A percentile compares a stretch with the other conserved stretches of the same genome.
Evolutionary conservation across 2,329 filamentous ascomycete species (phyloP).

Genomic region (Sporothrix curviconia): DNA sequence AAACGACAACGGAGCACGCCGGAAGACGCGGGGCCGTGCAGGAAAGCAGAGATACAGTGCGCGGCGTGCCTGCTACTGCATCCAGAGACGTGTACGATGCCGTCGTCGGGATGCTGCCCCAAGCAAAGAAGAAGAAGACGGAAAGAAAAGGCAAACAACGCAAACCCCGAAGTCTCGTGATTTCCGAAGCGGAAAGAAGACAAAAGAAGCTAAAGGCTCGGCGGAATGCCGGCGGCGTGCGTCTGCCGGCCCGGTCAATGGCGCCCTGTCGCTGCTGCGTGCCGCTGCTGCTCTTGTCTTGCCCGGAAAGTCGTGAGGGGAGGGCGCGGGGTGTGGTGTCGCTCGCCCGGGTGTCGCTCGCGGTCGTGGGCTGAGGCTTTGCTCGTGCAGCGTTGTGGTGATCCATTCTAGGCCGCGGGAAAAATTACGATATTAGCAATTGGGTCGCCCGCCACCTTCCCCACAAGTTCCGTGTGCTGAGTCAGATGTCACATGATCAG

Average conservation of each 20-base stretch:
- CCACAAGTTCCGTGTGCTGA: constrained; percentile 6
- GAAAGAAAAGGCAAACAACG: no score
- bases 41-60: not conserved
- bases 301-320: not conserved
- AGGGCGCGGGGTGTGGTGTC: not conserved
- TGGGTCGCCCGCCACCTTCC: constrained; percentile 9
- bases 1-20: not conserved
- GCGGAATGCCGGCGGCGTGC: not conserved
- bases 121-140: no score
- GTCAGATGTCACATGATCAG: not conserved
- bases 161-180: no score
- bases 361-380: constrained; percentile 8
- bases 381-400: constrained; percentile 9
- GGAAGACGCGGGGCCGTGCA: constrained; percentile 8
- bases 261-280: not conserved
- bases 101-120: not conserved
- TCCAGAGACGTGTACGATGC: not conserved
- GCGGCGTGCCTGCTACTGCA: not conserved
- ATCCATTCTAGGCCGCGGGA: constrained; percentile 13
- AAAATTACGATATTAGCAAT: constrained; percentile 14
- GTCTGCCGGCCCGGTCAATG: not conserved
- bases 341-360: constrained; percentile 1
- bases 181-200: constrained; percentile 7
- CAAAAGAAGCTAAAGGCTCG: constrained; percentile 3
- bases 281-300: not conserved